Base-by-base conservation (phyloP, 2,329 filamentous ascomycete genomes). In the Coccinonectria pachysandricola region DNA sequence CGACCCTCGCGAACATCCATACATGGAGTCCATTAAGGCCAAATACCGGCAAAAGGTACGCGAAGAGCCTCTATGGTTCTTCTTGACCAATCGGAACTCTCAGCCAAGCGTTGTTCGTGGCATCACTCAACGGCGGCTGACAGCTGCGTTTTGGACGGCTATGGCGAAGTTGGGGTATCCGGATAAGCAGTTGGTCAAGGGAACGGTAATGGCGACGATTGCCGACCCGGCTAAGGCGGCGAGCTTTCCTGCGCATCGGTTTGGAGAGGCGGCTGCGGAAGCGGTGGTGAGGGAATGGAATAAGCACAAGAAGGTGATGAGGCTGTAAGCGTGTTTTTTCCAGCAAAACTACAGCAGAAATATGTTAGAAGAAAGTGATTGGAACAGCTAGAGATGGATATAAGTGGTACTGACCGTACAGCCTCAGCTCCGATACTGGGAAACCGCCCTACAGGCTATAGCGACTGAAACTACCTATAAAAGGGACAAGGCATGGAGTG, bases 1-100 rank as follows among this genome's bases (percentile, higher is more conserved):
- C 12, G 45, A 46, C 5, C 45, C 49, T 2, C 40, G 42, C 7
- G 52, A 49, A 5, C 51, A 60, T 24, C 47, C 57, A 1, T 31
- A 56, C 12, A 31, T 36, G 4, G 35, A 45, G 2, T 22, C 34
- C 15, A 33, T 46, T n/a, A 44, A 46, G 24, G 24, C 28, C 16
- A 36, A 42, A 13, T 53, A 53, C 30, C 42, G 39, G n/a, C 33
- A 30, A 3, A 52, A 44, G 30, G 12, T 37, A 4, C 26, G 26
- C 7, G 34, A 49, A 12, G 32, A 49, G 19, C 47, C 52, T 15
- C 36, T 59, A 10, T 59, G 55, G 55, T 29, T 55, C 7, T 38
- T 50, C 20, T 33, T 42, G 3, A 41, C 45, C 12, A 15, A 15
- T 11, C 16, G 24, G 8, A 29, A 30, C 3, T 33, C 26, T 7